Percentiles rank a stretch among this genome's conserved stretches.
These are phyloP conservation scores for Pseudogymnoascus sp. DNA, from an alignment of 2,329 filamentous ascomycete species.

Conservation along the genomic window DNA sequence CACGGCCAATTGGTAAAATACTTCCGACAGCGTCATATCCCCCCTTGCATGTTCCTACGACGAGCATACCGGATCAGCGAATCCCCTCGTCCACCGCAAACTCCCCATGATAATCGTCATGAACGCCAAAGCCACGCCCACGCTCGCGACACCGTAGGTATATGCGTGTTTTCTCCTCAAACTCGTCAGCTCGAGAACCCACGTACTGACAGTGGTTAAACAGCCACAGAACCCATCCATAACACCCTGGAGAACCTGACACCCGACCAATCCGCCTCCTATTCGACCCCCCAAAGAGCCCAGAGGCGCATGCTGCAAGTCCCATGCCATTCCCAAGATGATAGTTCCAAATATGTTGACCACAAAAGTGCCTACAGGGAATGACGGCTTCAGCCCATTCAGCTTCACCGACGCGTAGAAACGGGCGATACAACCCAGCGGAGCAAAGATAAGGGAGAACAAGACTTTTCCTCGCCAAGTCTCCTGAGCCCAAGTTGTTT, in stretches of 20 bases:
- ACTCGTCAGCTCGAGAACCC: slow-evolving; percentile 54
- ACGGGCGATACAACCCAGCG: slow-evolving; percentile 67
- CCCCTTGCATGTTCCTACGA: background rate
- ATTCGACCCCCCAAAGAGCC: slow-evolving; percentile 3
- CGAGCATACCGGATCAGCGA: slow-evolving; percentile 29
- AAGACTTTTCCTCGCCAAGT: slow-evolving; percentile 69
- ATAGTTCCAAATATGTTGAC: slow-evolving; percentile 75
- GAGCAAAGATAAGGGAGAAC: slow-evolving; percentile 77
- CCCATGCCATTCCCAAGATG: slow-evolving; percentile 69
- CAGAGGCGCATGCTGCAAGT: slow-evolving; percentile 62
- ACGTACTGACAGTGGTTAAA: slow-evolving; percentile 61
- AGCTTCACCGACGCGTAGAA: slow-evolving; percentile 67
- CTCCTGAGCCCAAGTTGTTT: slow-evolving; percentile 30
- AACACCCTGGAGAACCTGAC: slow-evolving; percentile 60
- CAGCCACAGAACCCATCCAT: slow-evolving; percentile 64
- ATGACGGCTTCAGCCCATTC: slow-evolving; percentile 60
- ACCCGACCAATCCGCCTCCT: slow-evolving; percentile 48
- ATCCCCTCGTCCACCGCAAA: slow-evolving; percentile 61
- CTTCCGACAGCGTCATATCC: background rate
- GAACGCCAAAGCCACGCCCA: slow-evolving; percentile 50
- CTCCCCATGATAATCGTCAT: slow-evolving; percentile 70
- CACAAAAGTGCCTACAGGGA: slow-evolving; percentile 79
- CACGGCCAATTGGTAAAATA: background rate
- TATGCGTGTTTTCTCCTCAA: slow-evolving; percentile 56
- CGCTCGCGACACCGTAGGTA: slow-evolving; percentile 58